These are phyloP conservation scores for Helenozyma rhizophorensis DNA, from an alignment of 805 yeast species.

Conservation along the genomic window DNA sequence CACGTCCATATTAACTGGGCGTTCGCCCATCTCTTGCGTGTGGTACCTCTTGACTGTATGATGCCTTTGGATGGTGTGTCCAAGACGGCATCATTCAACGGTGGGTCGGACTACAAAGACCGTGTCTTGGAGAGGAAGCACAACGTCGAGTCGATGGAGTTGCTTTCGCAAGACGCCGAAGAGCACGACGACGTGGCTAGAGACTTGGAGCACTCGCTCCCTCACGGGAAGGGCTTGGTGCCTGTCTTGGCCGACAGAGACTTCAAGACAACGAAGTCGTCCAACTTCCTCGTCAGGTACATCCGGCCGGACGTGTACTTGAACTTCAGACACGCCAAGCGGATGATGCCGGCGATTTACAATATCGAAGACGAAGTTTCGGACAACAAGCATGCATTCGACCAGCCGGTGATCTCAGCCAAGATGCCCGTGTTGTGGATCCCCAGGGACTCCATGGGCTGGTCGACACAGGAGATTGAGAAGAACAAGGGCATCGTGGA, in stretches of 20 bases:
- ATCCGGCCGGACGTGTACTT: constrained; percentile 59
- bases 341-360: constrained; percentile 32
- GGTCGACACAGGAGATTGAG: constrained; percentile 58
- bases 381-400: constrained; percentile 62
- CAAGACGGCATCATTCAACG: constrained; percentile 53
- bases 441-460: constrained; percentile 85
- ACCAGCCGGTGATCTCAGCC: constrained; percentile 68
- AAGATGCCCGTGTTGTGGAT: constrained; percentile 82
- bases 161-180: constrained; percentile 15
- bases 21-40: constrained; percentile 51
- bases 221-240: constrained; percentile 22
- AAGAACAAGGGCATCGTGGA: constrained; percentile 52
- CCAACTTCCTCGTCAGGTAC: constrained; percentile 47
- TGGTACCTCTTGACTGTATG: constrained; percentile 71
- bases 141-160: constrained; percentile 6
- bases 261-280: constrained; percentile 27
- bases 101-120: constrained; percentile 29
- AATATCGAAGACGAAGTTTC: constrained; percentile 36
- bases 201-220: constrained; percentile 15
- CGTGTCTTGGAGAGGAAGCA: constrained; percentile 25
- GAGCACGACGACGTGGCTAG: constrained; percentile 19
- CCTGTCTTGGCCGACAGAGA: constrained; percentile 73
- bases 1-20: constrained; percentile 65
- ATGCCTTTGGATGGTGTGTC: constrained; percentile 68
- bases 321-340: constrained; percentile 35